A percentile compares a stretch with the other conserved stretches of the same genome.
Conservation (phyloP, 768 basidiomycete genomes). For the Rhizopogon vulgaris region DNA sequence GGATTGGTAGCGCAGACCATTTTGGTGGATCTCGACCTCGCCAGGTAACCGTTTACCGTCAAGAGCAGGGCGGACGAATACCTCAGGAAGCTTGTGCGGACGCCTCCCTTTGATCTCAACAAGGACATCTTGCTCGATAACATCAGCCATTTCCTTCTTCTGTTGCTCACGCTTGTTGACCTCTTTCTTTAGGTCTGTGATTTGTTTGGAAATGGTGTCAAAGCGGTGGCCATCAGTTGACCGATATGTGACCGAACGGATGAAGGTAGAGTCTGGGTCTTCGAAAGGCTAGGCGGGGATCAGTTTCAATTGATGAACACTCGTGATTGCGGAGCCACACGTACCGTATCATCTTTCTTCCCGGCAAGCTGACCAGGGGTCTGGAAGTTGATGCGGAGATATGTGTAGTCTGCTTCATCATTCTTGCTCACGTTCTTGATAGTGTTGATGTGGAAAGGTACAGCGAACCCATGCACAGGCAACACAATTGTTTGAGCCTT, state of each 20-base stretch:
- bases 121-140: constrained; percentile 89
- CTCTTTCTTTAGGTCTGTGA: constrained; percentile 93
- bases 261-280: constrained; percentile 92
- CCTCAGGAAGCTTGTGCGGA: constrained; percentile 82
- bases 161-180: constrained; percentile 97
- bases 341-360: constrained; percentile 96
- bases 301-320: neutral
- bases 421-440: constrained; percentile 98
- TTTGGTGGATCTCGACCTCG: constrained; percentile 98
- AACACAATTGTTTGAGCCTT: constrained; percentile 86
- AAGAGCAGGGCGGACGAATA: constrained; percentile 87
- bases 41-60: constrained; percentile 95
- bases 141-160: constrained; percentile 97
- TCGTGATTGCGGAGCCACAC: constrained; percentile 7
- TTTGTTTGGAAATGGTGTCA: constrained; percentile 82
- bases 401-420: constrained; percentile 93
- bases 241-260: constrained; percentile 92
- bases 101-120: constrained; percentile 85
- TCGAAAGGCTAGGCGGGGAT: constrained; percentile 70
- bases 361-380: constrained; percentile 96
- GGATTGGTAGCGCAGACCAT: constrained; percentile 90
- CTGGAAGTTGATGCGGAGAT: constrained; percentile 95
- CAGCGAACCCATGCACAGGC: constrained; percentile 92
- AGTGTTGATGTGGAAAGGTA: constrained; percentile 97
- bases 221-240: constrained; percentile 87